phyloP scores from a whole-genome alignment of 2,329 filamentous ascomycete genomes.

The Diaporthe ampelina region DNA sequence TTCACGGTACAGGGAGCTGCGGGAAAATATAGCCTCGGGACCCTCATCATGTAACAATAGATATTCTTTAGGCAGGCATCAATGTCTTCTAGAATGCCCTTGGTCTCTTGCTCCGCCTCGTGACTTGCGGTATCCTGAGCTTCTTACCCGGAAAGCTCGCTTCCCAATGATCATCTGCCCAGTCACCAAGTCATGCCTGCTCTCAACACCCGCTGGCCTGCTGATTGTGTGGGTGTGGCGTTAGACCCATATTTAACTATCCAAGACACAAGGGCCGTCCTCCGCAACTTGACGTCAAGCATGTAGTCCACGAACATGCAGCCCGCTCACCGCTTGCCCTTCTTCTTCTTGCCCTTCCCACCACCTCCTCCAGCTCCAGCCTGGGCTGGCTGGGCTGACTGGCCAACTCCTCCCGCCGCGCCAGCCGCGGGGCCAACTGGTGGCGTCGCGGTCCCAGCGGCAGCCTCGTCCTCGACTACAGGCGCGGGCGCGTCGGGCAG shows the following conservation, averaged over 20 bases:
- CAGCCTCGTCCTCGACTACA: slow-evolving; percentile 52
- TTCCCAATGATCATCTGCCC: not conserved
- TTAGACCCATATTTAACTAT: not conserved
- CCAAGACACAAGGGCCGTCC: not conserved
- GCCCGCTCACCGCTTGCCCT: slow-evolving; percentile 73
- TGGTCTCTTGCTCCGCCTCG: not conserved
- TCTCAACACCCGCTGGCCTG: not conserved
- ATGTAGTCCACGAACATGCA: not conserved
- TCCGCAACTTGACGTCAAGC: not conserved
- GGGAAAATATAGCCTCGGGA: slow-evolving; percentile 28
- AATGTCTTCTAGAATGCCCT: slow-evolving; percentile 29
- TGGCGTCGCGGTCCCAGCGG: slow-evolving; percentile 35
- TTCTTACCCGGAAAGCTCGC: not conserved
- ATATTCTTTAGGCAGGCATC: slow-evolving; percentile 40
- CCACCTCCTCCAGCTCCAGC: slow-evolving; percentile 54
- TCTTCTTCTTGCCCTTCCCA: slow-evolving; percentile 77
- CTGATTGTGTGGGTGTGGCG: not conserved
- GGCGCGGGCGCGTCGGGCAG: slow-evolving; percentile 56
- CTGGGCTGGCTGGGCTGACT: slow-evolving; percentile 48
- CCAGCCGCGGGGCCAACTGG: slow-evolving; percentile 36
- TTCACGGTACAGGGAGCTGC: slow-evolving; percentile 34
- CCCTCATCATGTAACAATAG: slow-evolving; percentile 38
- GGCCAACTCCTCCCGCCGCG: slow-evolving; percentile 40
- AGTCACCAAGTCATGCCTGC: not conserved
- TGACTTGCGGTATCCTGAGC: not conserved